Conservation (phyloP, 1,139 yeast genomes). For the Geotrichum macrosporum region DNA sequence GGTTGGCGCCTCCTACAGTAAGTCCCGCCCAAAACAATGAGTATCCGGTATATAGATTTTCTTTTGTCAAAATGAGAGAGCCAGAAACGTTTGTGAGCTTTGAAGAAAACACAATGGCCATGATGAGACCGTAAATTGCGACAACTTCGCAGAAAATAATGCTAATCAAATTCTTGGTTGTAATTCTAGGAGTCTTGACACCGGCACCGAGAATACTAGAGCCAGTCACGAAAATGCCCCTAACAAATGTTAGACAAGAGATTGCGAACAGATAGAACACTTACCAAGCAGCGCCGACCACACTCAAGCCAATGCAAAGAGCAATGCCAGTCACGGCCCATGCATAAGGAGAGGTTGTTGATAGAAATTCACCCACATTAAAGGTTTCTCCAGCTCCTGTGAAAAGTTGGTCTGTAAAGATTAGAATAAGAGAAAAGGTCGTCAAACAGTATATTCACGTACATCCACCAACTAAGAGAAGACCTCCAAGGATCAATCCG, state of each 20-base stretch:
- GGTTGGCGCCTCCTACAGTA: slow-evolving; percentile 89
- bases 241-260: slow-evolving; percentile 19
- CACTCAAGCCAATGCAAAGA: slow-evolving; percentile 90
- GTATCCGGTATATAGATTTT: slow-evolving; percentile 84
- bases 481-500: slow-evolving; percentile 16
- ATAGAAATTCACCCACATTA: slow-evolving; percentile 83
- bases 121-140: slow-evolving; percentile 95
- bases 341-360: slow-evolving; percentile 87
- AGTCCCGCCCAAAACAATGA: slow-evolving; percentile 98
- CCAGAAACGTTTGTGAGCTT: slow-evolving; percentile 73
- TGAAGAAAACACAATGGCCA: slow-evolving; percentile 95
- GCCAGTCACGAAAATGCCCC: slow-evolving; percentile 94
- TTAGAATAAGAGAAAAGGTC: neutral
- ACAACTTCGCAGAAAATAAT: slow-evolving; percentile 99
- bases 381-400: slow-evolving; percentile 89
- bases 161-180: slow-evolving; percentile 92
- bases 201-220: slow-evolving; percentile 96
- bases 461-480: slow-evolving; percentile 32
- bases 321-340: slow-evolving; percentile 95
- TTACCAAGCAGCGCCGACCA: slow-evolving; percentile 95
- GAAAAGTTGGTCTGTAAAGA: slow-evolving; percentile 63
- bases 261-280: slow-evolving; percentile 21
- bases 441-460: slow-evolving; percentile 21
- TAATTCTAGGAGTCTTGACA: slow-evolving; percentile 93
- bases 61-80: slow-evolving; percentile 61